phyloP scores from a whole-genome alignment of 1,284 basidiomycete species.

The Ceratobasidium theobromae region DNA sequence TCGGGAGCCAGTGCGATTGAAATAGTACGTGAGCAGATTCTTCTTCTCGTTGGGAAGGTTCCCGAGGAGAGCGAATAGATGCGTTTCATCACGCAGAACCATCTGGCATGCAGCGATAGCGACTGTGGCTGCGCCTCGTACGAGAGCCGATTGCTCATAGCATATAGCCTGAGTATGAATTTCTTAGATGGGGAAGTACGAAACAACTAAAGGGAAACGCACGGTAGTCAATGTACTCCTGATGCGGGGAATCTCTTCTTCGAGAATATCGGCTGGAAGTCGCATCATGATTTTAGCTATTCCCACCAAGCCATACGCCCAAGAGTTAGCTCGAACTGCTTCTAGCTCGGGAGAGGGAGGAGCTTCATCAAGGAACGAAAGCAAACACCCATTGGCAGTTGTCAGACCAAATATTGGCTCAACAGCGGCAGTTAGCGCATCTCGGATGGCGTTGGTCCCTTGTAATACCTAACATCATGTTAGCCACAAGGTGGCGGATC shows the following conservation, averaged over 20 bases:
- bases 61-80: conserved; percentile 73
- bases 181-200: conserved; percentile 7
- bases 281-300: conserved; percentile 77
- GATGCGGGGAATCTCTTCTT: conserved; percentile 78
- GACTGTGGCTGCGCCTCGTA: conserved; percentile 77
- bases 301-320: conserved; percentile 77
- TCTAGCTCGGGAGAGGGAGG: conserved; percentile 42
- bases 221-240: conserved; percentile 68
- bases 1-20: conserved; percentile 76
- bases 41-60: conserved; percentile 81
- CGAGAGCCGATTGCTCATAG: conserved; percentile 66
- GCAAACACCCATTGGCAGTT: conserved; percentile 69
- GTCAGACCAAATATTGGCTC: conserved; percentile 82
- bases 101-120: conserved; percentile 78
- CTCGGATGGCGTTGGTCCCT: conserved; percentile 75
- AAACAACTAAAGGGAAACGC: conserved; percentile 41
- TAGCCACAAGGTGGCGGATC: background rate
- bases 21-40: conserved; percentile 80
- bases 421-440: conserved; percentile 62
- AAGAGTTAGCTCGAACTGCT: conserved; percentile 62
- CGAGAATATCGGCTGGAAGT: conserved; percentile 75
- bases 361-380: conserved; percentile 59
- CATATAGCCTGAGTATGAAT: conserved; percentile 59
- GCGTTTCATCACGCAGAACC: conserved; percentile 74
- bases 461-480: conserved; percentile 60